A percentile compares a stretch with the other conserved stretches of the same genome.
These are phyloP conservation scores for Leccinum insigne DNA, from an alignment of 1,284 basidiomycete species.

Conservation along the genomic window DNA sequence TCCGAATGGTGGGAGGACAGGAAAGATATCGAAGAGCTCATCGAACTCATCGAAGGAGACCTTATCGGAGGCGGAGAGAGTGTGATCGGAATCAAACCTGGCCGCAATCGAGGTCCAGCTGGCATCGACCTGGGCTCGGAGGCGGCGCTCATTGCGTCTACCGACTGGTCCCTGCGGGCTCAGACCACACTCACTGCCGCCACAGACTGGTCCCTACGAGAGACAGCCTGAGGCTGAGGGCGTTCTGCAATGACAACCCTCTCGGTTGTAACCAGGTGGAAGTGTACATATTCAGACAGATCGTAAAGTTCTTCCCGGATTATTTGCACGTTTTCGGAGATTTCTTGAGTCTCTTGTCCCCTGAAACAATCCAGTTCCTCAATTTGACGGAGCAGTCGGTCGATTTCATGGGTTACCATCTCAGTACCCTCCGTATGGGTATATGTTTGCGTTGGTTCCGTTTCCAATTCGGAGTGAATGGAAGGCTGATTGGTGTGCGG, in stretches of 20 bases:
- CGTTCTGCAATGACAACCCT: constrained; percentile 14
- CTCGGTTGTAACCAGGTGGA: constrained; percentile 26
- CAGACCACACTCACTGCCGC: constrained; percentile 30
- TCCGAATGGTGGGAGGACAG: constrained; percentile 78
- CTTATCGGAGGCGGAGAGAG: constrained; percentile 44
- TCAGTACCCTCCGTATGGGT: constrained; percentile 30
- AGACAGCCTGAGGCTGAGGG: constrained; percentile 29
- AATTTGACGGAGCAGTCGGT: constrained; percentile 64
- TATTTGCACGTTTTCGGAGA: constrained; percentile 59
- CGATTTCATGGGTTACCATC: constrained; percentile 64
- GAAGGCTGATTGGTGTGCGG: constrained; percentile 62
- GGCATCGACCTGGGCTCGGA: constrained; percentile 28
- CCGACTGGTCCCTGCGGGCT: constrained; percentile 41
- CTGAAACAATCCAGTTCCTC: constrained; percentile 57
- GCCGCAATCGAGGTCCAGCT: constrained; percentile 28
- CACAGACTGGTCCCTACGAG: constrained; percentile 43
- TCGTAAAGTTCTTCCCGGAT: constrained; percentile 64
- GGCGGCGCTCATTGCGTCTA: constrained; percentile 34
- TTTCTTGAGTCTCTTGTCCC: constrained; percentile 58
- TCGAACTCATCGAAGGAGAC: constrained; percentile 49
- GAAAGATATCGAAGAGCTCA: constrained; percentile 57
- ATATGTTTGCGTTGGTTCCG: constrained; percentile 36
- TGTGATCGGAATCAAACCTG: constrained; percentile 21
- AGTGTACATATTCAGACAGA: constrained; percentile 46
- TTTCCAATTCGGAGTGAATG: constrained; percentile 53